Percentiles rank a stretch among this genome's conserved stretches.
These are phyloP conservation scores for Psilocybe sp. DNA, from an alignment of 768 basidiomycete genomes.

Conservation along the genomic window DNA sequence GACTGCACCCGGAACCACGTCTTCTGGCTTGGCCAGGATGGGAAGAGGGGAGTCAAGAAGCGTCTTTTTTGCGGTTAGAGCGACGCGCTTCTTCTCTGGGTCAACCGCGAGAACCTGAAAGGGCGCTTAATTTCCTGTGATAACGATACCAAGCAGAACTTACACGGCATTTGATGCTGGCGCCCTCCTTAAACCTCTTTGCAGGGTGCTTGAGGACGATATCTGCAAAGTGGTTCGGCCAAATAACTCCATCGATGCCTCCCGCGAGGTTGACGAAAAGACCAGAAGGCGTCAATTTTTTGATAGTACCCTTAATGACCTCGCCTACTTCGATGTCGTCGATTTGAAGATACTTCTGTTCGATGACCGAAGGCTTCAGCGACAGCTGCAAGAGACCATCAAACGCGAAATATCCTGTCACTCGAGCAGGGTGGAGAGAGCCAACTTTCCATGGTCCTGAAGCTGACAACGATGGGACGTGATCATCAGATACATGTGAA, in stretches of 20 bases:
- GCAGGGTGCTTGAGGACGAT: conserved; percentile 92
- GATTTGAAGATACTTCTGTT: conserved; percentile 83
- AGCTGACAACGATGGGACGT: conserved; percentile 74
- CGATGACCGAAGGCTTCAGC: conserved; percentile 75
- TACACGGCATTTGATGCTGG: conserved; percentile 82
- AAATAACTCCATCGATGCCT: conserved; percentile 88
- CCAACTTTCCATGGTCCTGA: conserved; percentile 80
- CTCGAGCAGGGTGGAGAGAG: conserved; percentile 79
- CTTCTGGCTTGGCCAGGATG: conserved; percentile 60
- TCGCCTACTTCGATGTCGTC: conserved; percentile 84
- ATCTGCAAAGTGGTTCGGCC: conserved; percentile 95
- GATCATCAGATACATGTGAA: conserved; percentile 90
- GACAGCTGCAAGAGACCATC: conserved; percentile 91
- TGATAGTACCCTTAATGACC: conserved; percentile 83
- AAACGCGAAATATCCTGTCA: conserved; percentile 79
- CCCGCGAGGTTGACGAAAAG: conserved; percentile 87
- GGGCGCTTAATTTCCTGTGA: conserved; percentile 1
- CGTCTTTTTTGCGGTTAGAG: conserved; percentile 88
- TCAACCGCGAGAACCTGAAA: conserved; percentile 80
- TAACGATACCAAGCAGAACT: conserved; percentile 21
- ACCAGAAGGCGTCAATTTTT: conserved; percentile 74
- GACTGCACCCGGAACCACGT: conserved; percentile 66
- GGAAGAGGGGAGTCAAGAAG: conserved; percentile 80
- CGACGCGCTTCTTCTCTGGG: conserved; percentile 73
- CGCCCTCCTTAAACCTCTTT: conserved; percentile 83